A percentile compares a stretch with the other conserved stretches of the same genome.
Conservation (phyloP, 1,284 basidiomycete species). For the Tylopilus sp. region DNA sequence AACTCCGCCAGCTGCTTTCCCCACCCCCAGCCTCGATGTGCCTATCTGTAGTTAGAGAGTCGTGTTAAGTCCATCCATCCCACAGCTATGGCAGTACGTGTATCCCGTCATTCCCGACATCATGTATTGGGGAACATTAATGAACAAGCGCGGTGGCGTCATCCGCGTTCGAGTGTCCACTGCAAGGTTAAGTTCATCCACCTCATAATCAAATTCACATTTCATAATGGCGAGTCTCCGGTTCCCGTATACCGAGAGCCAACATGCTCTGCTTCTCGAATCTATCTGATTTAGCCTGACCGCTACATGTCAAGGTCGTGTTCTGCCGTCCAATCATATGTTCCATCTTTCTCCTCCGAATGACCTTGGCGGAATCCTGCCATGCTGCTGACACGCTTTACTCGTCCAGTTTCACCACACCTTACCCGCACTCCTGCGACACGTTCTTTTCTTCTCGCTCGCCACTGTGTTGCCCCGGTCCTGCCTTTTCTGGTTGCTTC, state of each 20-base stretch:
- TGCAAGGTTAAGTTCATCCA: slow-evolving; percentile 41
- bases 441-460: slow-evolving; percentile 49
- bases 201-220: slow-evolving; percentile 37
- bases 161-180: slow-evolving; percentile 31
- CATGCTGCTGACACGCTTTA: slow-evolving; percentile 63
- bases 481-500: slow-evolving; percentile 52
- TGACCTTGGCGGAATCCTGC: slow-evolving; percentile 50
- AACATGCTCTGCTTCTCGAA: slow-evolving; percentile 32
- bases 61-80: slow-evolving; percentile 19
- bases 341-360: slow-evolving; percentile 53
- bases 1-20: slow-evolving; percentile 8
- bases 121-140: slow-evolving; percentile 37
- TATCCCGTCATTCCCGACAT: slow-evolving; percentile 31
- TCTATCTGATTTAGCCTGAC: slow-evolving; percentile 26
- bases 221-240: slow-evolving; percentile 39
- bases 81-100: slow-evolving; percentile 18
- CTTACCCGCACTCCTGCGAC: slow-evolving; percentile 57
- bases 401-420: slow-evolving; percentile 47
- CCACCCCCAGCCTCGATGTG: slow-evolving; percentile 15
- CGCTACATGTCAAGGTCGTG: slow-evolving; percentile 22
- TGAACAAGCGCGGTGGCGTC: slow-evolving; percentile 35
- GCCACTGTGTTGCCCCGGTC: slow-evolving; percentile 50
- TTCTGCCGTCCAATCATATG: slow-evolving; percentile 40
- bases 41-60: slow-evolving; percentile 29
- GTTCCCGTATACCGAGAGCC: slow-evolving; percentile 32